A percentile compares a stretch with the other conserved stretches of the same genome.
Conservation (phyloP, 2,329 filamentous ascomycete species). For the Blastomyces parvus region DNA sequence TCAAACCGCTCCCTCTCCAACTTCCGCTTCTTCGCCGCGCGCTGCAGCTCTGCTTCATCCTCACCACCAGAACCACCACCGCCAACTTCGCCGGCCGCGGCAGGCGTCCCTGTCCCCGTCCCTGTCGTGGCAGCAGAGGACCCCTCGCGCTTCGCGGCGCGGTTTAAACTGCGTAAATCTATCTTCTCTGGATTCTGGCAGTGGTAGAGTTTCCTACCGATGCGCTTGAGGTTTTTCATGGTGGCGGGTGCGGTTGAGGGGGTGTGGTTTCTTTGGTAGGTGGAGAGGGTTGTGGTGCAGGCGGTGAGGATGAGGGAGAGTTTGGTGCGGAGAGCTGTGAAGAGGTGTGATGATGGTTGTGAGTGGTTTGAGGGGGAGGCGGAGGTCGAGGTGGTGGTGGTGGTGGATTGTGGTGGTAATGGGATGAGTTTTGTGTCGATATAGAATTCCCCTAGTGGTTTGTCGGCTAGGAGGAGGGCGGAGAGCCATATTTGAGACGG, state of each 20-base stretch:
- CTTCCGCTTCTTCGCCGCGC: constrained; percentile 34
- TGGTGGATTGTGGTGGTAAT: constrained; percentile 11
- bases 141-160: constrained; percentile 20
- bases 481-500: constrained; percentile 90
- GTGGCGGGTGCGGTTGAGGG: constrained; percentile 25
- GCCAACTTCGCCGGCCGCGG: constrained; percentile 19
- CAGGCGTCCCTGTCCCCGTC: constrained; percentile 13
- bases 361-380: constrained; percentile 3
- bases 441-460: constrained; percentile 37
- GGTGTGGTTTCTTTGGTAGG: constrained; percentile 24
- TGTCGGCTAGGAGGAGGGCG: constrained; percentile 65
- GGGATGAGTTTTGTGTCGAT: constrained; percentile 35
- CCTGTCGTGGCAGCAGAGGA: constrained; percentile 18
- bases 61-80: constrained; percentile 21
- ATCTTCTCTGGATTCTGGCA: constrained; percentile 42
- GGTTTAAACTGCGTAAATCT: constrained; percentile 30
- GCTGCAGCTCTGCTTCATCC: constrained; percentile 22
- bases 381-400: constrained; percentile 15
- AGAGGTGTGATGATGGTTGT: constrained; percentile 14
- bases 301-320: constrained; percentile 29
- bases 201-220: constrained; percentile 41
- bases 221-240: constrained; percentile 36
- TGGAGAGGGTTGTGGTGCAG: constrained; percentile 33
- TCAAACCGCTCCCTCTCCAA: constrained; percentile 24
- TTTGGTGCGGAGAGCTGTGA: constrained; percentile 29